Evolutionary conservation across 805 yeast genomes (phyloP), one percentile per base, ranked within the genome.

Genomic region (Lachancea meyersii): DNA sequence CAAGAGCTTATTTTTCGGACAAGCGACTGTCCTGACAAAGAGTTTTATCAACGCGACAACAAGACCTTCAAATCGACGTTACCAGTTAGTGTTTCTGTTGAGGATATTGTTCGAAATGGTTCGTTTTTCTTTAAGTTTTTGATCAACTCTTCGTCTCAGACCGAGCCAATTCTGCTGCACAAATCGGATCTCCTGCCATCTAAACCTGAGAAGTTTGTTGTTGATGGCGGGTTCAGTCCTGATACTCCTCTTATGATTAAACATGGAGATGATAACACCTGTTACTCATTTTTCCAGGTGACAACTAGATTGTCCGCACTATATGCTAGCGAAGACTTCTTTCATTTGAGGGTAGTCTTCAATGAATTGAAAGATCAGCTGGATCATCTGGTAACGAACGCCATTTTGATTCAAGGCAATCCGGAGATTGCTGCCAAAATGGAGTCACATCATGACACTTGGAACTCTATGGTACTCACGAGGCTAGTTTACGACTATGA

Each of bases 41-140:
- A 20, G 7, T 57, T 43, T 40, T 49, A 47, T 17, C 62, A 58
- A 27, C 28, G 33, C 4, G 48, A 48, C 23, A 14, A 31, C 4
- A 30, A 48, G 5, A 22, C 33, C 5, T 44, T 57, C 5, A 43
- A 50, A 18, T 51, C 58, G 28, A 46, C 48, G 31, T 44, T 61
- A 8, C 62, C 64, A 3, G 41, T 62, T 1, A 56, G 60, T 8
- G 63, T 62, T 7, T 56, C 64, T 5, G 62, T 61, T 6, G 65
- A 61, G 40, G 65, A 62, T 35, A 55, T 60, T 17, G 55, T 54
- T 40, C 54, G 55, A 28, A 53, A 43, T 19, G 58, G 54, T 23
- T 32, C 48, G 3, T 55, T 60, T 27, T 55, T 47, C 37, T 62
- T 60, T 44, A 60, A 60, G 34, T 60, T 60, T 35, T 41, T 55